Percentiles rank a stretch among this genome's conserved stretches.
Evolutionary conservation across 106 monocot species (phyloP).

Genomic region (Dioscorea dumetorum): DNA sequence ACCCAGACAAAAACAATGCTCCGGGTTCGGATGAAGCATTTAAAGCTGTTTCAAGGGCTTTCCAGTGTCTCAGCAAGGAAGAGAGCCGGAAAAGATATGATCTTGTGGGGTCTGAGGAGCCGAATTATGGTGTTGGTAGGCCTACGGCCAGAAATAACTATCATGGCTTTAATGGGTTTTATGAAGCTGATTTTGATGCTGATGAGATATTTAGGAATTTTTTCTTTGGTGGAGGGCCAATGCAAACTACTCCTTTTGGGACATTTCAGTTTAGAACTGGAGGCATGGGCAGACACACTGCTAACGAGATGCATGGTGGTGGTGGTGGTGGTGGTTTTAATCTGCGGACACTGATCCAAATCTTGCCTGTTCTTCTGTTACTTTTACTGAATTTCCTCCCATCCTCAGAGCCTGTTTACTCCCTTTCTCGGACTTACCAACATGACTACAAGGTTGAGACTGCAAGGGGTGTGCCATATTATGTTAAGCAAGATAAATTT

Average conservation of each 20-base stretch:
- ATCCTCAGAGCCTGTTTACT: constrained; percentile 65
- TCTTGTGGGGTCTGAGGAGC: constrained; percentile 78
- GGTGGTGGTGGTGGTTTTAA: constrained; percentile 31
- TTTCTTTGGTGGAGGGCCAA: constrained; percentile 63
- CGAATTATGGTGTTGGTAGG: constrained; percentile 6
- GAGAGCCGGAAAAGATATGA: constrained; percentile 78
- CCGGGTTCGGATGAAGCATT: constrained; percentile 93
- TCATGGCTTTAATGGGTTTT: constrained; percentile 57
- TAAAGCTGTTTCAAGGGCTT: constrained; percentile 91
- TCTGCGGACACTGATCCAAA: constrained; percentile 52
- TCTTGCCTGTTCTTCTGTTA: constrained; percentile 71
- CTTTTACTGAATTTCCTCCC: constrained; percentile 78
- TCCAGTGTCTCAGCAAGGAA: constrained; percentile 89
- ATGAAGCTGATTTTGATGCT: constrained; percentile 80
- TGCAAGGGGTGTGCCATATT: constrained; percentile 56
- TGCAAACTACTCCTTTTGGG: constrained; percentile 47
- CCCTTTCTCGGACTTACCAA: constrained; percentile 39
- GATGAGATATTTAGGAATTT: constrained; percentile 98
- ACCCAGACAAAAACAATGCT: constrained; percentile 94
- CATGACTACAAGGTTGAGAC: constrained; percentile 72
- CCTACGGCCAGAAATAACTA: constrained; percentile 17
- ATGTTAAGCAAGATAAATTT: constrained; percentile 67
- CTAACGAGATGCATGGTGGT: constrained; percentile 29
- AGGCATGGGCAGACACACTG: constrained; percentile 31
- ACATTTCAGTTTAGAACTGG: constrained; percentile 72